Conservation (phyloP, 257 asterid genomes). For the Fraxinus cuspidata region DNA sequence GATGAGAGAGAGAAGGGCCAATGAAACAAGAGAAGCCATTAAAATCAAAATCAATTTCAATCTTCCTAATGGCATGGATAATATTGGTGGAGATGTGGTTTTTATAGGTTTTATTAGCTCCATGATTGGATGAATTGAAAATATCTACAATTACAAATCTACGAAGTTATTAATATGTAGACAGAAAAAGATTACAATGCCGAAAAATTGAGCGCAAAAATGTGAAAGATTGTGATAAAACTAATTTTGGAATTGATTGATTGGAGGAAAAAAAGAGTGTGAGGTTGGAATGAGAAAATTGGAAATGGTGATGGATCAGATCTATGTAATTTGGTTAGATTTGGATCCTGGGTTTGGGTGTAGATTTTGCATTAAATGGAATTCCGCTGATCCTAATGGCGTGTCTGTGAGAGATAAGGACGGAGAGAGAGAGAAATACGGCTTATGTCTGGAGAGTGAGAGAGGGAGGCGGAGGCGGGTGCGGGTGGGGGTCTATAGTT, state of each 20-base stretch:
- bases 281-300: background rate
- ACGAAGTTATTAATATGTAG: too few relatives aligned
- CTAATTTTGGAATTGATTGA: background rate
- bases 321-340: background rate
- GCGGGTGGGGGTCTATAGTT: too few relatives aligned
- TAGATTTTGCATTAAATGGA: background rate
- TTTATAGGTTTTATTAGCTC: slow-evolving; percentile 8
- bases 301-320: background rate
- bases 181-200: background rate
- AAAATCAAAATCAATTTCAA: slow-evolving; percentile 21
- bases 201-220: background rate
- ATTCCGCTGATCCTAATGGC: background rate
- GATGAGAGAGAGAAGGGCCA: slow-evolving; percentile 30
- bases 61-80: background rate
- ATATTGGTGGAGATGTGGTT: background rate
- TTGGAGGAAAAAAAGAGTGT: background rate
- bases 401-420: background rate
- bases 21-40: slow-evolving; percentile 46
- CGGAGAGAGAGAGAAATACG: background rate
- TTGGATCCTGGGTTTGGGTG: background rate
- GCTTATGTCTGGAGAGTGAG: background rate
- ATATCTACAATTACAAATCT: background rate
- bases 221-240: background rate
- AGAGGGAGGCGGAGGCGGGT: too few relatives aligned
- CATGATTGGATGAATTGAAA: background rate